Base-by-base conservation (phyloP, 2,329 filamentous ascomycete genomes). In the Aspergillus japonicus region DNA sequence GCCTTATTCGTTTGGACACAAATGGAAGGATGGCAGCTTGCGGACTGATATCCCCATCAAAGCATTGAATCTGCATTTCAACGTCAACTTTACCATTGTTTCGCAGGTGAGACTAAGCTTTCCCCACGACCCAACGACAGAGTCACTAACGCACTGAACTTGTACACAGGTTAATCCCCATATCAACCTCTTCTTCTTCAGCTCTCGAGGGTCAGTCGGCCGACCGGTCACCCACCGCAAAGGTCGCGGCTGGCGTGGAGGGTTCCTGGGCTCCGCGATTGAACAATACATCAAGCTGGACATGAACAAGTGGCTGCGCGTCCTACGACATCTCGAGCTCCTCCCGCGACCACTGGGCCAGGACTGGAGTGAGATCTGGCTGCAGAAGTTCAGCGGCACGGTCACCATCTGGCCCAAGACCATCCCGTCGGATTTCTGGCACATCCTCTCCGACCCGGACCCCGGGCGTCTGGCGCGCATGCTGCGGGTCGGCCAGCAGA, bases 101-200 rank as follows among this genome's bases (percentile, higher is more conserved):
- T 87, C 83, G 7, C 85, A 88, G 70, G 75, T 77, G 62, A 67
- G 68, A 56, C 39, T 44, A 12, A 14, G 5, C 5, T n/a, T 42
- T 35, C 19, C 5, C 44, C 5, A 4, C 19, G 10, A 26, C 26
- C 6, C 26, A 16, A 31, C 7, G 33, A 26, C 39, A 5, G 19
- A 5, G 33, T 19, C 47, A 23, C 44, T 88, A 6, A 59, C 50
- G 23, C 39, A 42, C 47, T 54, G 82, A 53, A 47, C 55, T 53
- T 82, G 54, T 5, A 2, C 47, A 66, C 85, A 92, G 78, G 94
- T 97, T 52, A 99, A 99, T 74, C 95, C 95, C 1, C 95, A 99
- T 74, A 94, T 99, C 76, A 98, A 96, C 70, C 87, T 98, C 29
- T 99, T 99, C 83, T 98, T 99, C 84, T 99, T 98, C 81, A 95